phyloP scores from a whole-genome alignment of 2,329 filamentous ascomycete species.

The Ophioceras dolichostomum region DNA sequence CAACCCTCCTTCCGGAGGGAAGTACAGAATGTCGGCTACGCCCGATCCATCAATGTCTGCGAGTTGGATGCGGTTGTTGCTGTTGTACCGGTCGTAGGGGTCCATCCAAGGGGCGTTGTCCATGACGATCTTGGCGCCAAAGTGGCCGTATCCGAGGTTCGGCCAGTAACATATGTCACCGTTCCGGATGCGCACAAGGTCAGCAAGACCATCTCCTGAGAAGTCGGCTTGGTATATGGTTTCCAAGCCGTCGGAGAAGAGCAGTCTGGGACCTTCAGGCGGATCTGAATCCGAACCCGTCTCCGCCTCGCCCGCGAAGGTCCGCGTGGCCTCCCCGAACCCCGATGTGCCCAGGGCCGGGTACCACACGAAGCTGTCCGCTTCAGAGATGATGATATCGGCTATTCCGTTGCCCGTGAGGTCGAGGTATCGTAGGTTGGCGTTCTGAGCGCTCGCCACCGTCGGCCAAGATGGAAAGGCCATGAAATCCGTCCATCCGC shows the following conservation, averaged over 20 bases:
- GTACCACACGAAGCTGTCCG: conserved; percentile 6
- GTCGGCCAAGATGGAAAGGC: conserved; percentile 4
- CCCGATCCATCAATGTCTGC: conserved; percentile 13
- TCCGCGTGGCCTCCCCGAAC: background rate
- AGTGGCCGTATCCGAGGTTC: conserved; percentile 20
- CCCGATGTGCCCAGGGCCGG: conserved; percentile 3
- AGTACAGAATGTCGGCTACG: conserved; percentile 16
- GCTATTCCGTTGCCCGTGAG: conserved; percentile 10
- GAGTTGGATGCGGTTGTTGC: conserved; percentile 7
- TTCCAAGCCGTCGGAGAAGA: conserved; percentile 3
- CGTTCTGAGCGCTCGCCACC: conserved; percentile 1
- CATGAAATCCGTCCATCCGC: background rate
- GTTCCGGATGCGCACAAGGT: conserved; percentile 14
- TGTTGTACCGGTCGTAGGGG: conserved; percentile 7
- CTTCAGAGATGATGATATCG: conserved; percentile 10
- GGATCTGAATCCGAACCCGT: too few species aligned
- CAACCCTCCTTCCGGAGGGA: conserved; percentile 3
- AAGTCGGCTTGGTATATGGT: conserved; percentile 13
- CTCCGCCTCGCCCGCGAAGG: background rate
- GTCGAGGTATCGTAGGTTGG: conserved; percentile 8
- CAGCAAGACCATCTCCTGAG: conserved; percentile 13
- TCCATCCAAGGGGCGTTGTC: conserved; percentile 13
- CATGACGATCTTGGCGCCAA: conserved; percentile 16
- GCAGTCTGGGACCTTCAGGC: background rate
- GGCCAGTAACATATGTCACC: conserved; percentile 19